These are phyloP conservation scores for Populus pruinosa DNA, from an alignment of 345 rosid species.

Conservation along the genomic window DNA sequence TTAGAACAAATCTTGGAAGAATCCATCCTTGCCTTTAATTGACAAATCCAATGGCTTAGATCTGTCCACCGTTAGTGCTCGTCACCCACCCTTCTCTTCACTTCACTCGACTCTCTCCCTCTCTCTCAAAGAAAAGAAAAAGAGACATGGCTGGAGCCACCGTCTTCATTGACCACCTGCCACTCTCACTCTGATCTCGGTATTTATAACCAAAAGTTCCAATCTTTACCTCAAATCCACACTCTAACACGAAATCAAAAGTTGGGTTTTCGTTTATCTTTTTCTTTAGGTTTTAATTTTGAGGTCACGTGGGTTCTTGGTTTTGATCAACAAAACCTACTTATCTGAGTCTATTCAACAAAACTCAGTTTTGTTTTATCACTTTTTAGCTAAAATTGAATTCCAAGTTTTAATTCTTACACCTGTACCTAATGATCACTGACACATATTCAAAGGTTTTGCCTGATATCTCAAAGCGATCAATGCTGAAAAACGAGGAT, in stretches of 20 bases:
- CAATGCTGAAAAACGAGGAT: constrained; percentile 53
- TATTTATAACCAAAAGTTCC: background rate
- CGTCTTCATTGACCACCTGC: constrained; percentile 9
- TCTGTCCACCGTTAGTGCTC: constrained; percentile 28
- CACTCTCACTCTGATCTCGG: constrained; percentile 17
- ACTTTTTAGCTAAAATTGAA: background rate
- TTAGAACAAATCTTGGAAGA: constrained; percentile 27
- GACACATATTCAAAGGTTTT: constrained; percentile 41
- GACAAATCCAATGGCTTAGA: constrained; percentile 34
- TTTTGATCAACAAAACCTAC: constrained; percentile 11
- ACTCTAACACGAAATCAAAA: background rate
- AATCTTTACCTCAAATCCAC: background rate
- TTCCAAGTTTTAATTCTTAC: constrained; percentile 10
- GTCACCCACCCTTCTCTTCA: constrained; percentile 31
- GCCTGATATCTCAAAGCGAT: constrained; percentile 48
- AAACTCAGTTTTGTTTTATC: constrained; percentile 4
- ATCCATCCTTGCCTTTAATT: constrained; percentile 34
- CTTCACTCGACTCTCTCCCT: constrained; percentile 2
- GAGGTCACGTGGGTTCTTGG: constrained; percentile 7
- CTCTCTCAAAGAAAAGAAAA: background rate
- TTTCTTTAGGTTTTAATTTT: background rate
- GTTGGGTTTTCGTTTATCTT: background rate
- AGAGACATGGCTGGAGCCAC: constrained; percentile 22
- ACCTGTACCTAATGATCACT: constrained; percentile 24
- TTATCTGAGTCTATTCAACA: background rate